Evolutionary conservation across 768 basidiomycete genomes (phyloP), one percentile per base, ranked within the genome.

Genomic region (Mycena vitilis): DNA sequence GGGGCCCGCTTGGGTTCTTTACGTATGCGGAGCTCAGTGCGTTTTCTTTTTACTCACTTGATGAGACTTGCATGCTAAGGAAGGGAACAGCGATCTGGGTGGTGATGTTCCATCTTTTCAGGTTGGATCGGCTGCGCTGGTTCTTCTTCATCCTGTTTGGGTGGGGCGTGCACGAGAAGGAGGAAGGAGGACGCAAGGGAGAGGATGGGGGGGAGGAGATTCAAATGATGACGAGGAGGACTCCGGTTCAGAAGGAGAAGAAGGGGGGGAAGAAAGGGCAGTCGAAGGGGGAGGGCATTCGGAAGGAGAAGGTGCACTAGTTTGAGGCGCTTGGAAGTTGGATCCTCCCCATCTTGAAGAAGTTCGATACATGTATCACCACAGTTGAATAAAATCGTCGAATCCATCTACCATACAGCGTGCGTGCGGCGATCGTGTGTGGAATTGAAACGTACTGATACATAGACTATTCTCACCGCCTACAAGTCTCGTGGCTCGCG

Each of bases 11-110:
- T 0, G 81, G 83, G 1, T 87, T 88, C 81, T 88, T 88, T 78
- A 88, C 86, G 8, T 87, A 87, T 72, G 81, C 84, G 76, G 87
- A 88, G 64, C 81, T 87, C 38, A 84, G 85, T 86, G 64, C 70
- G 85, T 81, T 30, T 38, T 42, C 8, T 7, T n/a, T n/a, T n/a
- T n/a, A n/a, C n/a, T n/a, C n/a, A n/a, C n/a, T n/a, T n/a, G n/a
- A n/a, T n/a, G n/a, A n/a, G n/a, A n/a, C n/a, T n/a, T n/a, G n/a
- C n/a, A n/a, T n/a, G n/a, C n/a, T n/a, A n/a, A n/a, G n/a, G n/a
- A n/a, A n/a, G n/a, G 12, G 5, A 37, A 37, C 56, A 81, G 82
- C 77, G 44, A 80, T 82, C 20, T 86, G 84, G 83, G 73, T 84
- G 15, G 30, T 82, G 18, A 69, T 77, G 60, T 86, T 86, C 79